A percentile compares a stretch with the other conserved stretches of the same genome.
Evolutionary conservation across 2,329 filamentous ascomycete genomes (phyloP).

Genomic region (Xylariaceae sp.): DNA sequence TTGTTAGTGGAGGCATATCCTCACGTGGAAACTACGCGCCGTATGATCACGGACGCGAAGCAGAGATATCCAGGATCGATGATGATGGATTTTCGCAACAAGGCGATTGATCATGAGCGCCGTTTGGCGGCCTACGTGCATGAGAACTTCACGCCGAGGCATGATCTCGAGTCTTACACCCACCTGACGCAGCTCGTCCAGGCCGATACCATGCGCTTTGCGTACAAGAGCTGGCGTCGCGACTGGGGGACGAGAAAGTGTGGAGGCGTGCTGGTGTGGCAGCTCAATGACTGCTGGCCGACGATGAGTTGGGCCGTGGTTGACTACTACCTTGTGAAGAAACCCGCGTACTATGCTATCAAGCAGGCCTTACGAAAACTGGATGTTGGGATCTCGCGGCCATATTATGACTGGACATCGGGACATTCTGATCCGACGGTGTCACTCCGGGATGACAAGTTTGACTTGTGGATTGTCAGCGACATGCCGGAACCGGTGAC

Average conservation of each 20-base stretch:
- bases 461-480: conserved; percentile 42
- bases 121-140: conserved; percentile 69
- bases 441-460: conserved; percentile 35
- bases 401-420: conserved; percentile 41
- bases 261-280: conserved; percentile 62
- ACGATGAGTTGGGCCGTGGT: conserved; percentile 61
- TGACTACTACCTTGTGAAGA: conserved; percentile 60
- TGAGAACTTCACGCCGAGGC: conserved; percentile 62
- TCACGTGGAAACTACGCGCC: conserved; percentile 62
- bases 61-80: conserved; percentile 62
- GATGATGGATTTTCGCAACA: conserved; percentile 77
- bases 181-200: conserved; percentile 52
- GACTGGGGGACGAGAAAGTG: conserved; percentile 59
- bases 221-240: conserved; percentile 53
- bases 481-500: conserved; percentile 25
- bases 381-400: conserved; percentile 50
- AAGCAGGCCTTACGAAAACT: conserved; percentile 49
- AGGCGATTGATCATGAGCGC: conserved; percentile 69
- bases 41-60: conserved; percentile 51
- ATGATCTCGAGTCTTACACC: conserved; percentile 42
- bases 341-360: conserved; percentile 56
- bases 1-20: conserved; percentile 66
- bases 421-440: conserved; percentile 39
- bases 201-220: conserved; percentile 46
- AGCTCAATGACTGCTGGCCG: conserved; percentile 67